These are phyloP conservation scores for Scutellospora calospora DNA, from an alignment of 371 early-diverging fungal species.

Conservation along the genomic window DNA sequence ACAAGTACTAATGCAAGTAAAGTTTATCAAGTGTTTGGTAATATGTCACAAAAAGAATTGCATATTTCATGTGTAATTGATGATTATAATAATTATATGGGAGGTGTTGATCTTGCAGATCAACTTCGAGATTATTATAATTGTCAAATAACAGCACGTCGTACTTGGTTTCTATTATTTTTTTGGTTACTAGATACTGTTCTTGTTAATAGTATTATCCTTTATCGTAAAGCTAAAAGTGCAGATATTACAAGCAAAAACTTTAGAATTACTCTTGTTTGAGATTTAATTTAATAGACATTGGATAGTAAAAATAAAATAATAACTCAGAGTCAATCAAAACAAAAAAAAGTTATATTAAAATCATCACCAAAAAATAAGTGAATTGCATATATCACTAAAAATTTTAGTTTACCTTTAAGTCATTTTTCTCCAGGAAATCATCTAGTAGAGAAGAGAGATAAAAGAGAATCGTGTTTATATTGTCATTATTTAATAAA, in stretches of 20 bases:
- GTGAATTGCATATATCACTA: not conserved
- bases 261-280: not conserved
- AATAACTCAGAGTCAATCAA: not conserved
- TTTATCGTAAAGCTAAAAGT: not conserved
- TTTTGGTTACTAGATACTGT: slow-evolving; percentile 48
- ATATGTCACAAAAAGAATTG: slow-evolving; percentile 8
- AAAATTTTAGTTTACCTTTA: not conserved
- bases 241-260: not conserved
- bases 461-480: not conserved
- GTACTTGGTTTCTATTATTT: slow-evolving; percentile 46
- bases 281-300: not conserved
- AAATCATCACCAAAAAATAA: not conserved
- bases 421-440: not conserved
- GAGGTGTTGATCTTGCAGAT: slow-evolving; percentile 49
- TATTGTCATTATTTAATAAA: not conserved
- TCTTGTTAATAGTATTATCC: slow-evolving; percentile 36
- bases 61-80: slow-evolving; percentile 8
- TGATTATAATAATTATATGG: slow-evolving; percentile 49
- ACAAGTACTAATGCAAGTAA: slow-evolving; percentile 1
- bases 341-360: not conserved
- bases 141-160: slow-evolving; percentile 36
- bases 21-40: not conserved
- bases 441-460: no score
- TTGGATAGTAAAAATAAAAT: not conserved
- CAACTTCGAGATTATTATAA: slow-evolving; percentile 47